Base-by-base conservation (phyloP, 805 yeast species). In the Saturnispora galanensis region DNA sequence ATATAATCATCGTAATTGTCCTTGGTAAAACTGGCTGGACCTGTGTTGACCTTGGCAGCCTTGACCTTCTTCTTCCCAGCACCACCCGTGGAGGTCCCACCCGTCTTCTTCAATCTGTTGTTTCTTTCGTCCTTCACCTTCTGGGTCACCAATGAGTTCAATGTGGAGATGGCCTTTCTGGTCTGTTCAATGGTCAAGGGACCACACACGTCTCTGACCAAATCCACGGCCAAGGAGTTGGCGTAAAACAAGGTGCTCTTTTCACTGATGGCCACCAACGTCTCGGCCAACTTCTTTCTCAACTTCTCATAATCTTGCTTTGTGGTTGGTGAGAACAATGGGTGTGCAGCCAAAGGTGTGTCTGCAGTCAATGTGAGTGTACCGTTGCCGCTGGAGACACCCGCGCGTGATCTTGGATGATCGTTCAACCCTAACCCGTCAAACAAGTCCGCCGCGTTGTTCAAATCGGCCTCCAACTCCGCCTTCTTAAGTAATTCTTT, bases 61-160 rank as follows among this genome's bases (percentile, higher is more conserved):
- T 84, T 83, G 47, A 87, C 96, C 77, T 89, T 90, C 77, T 84
- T 83, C 76, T 89, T 88, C 66, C 95, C 95, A 33, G 94, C 93
- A 61, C 96, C 96, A 56, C 94, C 94, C 18, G 86, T 76, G 34
- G 90, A 77, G 26, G 94, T 84, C 52, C 90, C 93, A 50, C 93
- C 90, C 45, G 85, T 73, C 61, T 80, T 82, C 55, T 83, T 76
- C 56, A 84, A 68, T 63, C 96, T 79, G 21, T 84, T 87, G 57
- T 77, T 84, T 71, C 97, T 85, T 68, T 90, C 97, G 45, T 82
- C 83, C 60, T 81, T 82, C 64, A 81, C 87, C 68, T 90, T 90
- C 46, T 88, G 95, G 57, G 83, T 88, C 50, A 83, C 70, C 45
- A 81, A 63, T 4, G 89, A 90, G 53, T 78, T 84, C 58, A 90